Evolutionary conservation across 805 yeast species (phyloP).

Genomic region (Pichia kluyveri): DNA sequence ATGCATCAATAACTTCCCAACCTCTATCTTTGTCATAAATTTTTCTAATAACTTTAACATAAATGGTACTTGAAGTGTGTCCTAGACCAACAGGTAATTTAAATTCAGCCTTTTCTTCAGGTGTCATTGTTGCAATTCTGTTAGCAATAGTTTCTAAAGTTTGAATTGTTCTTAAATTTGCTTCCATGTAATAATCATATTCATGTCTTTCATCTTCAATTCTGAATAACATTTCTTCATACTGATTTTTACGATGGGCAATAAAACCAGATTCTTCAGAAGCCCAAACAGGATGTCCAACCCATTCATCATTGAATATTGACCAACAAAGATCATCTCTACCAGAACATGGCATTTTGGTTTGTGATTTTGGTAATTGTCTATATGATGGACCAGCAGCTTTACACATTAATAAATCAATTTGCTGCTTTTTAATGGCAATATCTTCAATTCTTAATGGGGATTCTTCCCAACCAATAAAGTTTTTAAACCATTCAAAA

Average conservation of each 20-base stretch:
- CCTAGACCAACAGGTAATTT: conserved; percentile 91
- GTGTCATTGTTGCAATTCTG: conserved; percentile 85
- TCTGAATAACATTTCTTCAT: conserved; percentile 89
- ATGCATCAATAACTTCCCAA: conserved; percentile 89
- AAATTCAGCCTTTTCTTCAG: conserved; percentile 72
- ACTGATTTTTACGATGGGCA: conserved; percentile 97
- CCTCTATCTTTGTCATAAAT: conserved; percentile 93
- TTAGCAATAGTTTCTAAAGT: conserved; percentile 92
- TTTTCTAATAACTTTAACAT: conserved; percentile 87
- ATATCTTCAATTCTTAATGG: conserved; percentile 87
- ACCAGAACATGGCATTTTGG: conserved; percentile 95
- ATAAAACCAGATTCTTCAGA: conserved; percentile 98
- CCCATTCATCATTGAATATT: conserved; percentile 97
- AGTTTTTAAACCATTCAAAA: conserved; percentile 83
- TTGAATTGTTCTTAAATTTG: conserved; percentile 90
- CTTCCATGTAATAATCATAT: conserved; percentile 92
- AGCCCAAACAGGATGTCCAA: conserved; percentile 99
- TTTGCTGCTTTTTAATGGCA: conserved; percentile 77
- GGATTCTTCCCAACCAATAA: conserved; percentile 80
- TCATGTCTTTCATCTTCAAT: conserved; percentile 98
- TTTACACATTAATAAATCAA: conserved; percentile 84
- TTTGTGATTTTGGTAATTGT: conserved; percentile 84
- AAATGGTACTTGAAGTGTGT: conserved; percentile 82
- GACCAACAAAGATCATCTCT: conserved; percentile 99
- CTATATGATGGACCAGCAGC: conserved; percentile 95